Base-by-base conservation (phyloP, 805 yeast species). In the Maudiozyma barnettii region DNA sequence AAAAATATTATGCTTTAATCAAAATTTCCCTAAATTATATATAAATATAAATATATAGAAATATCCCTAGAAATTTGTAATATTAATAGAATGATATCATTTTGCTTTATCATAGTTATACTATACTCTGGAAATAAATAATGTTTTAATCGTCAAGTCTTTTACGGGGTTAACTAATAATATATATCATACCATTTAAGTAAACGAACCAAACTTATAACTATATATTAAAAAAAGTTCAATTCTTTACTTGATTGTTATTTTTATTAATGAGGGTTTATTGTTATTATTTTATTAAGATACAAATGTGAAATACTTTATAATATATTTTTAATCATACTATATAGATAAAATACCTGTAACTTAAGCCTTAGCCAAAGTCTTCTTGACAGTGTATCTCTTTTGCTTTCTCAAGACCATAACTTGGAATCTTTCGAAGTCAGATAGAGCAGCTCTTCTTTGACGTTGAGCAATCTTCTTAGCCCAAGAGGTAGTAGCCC, bases 391-490 rank as follows among this genome's bases (percentile, higher is more conserved):
- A 75, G 89, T 86, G 72, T 74, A 84, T 78, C 89, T 85, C 78
- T 87, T 88, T 81, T 95, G 97, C 83, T 91, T 93, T 85, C 85
- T 93, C 73, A 89, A 82, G 65, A 89, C 95, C 74, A 85, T 71
- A 65, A 91, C 99, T 82, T 91, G 96, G 96, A 93, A 93, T 83
- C 99, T 90, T 81, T 93, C 96, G 68, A 93, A 93, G 77, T 93
- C 99, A 64, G 91, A 71, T 73, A 95, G 84, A 70, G 82, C 77
- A 67, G 95, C 75, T 82, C 99, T 87, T 75, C 82, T 87, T 75
- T 84, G 82, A 76, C 87, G 88, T 75, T 86, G 84, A 71, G 95
- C 96, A 67, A 93, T 84, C 81, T 89, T 90, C 85, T 91, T 86
- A 69, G 99, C 97, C 97, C 97, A 89, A 48, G 96, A 72, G 58